These are phyloP conservation scores for Cercophora samala DNA, from an alignment of 495 filamentous ascomycete genomes.

Conservation along the genomic window DNA sequence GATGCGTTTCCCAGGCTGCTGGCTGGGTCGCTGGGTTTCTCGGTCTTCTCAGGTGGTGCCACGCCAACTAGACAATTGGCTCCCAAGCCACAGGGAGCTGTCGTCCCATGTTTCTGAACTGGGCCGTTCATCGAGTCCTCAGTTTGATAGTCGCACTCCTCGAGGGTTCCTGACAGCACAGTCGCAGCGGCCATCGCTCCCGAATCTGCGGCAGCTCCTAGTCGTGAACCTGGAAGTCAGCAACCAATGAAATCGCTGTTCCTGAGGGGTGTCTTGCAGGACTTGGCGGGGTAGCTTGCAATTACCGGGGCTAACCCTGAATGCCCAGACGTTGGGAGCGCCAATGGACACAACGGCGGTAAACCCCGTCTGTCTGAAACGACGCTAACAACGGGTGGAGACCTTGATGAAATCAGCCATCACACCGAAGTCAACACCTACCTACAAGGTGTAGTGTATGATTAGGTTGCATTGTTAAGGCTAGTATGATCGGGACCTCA, in stretches of 20 bases:
- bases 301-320: conserved; percentile 4
- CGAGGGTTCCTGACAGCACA: neutral
- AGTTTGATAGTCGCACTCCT: neutral
- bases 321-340: conserved; percentile 4
- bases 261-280: neutral
- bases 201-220: no score
- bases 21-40: conserved; percentile 6
- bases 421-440: no score
- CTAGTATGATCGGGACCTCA: neutral
- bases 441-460: no score
- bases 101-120: conserved; percentile 23
- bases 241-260: conserved; percentile 3
- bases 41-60: conserved; percentile 16
- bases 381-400: conserved; percentile 7
- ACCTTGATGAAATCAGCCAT: conserved; percentile 6
- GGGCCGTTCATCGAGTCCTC: conserved; percentile 8
- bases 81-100: conserved; percentile 5
- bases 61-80: conserved; percentile 19
- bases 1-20: neutral
- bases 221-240: neutral
- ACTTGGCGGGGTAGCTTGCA: conserved; percentile 10
- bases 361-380: conserved; percentile 5
- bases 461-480: neutral
- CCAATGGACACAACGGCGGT: conserved; percentile 4
- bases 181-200: no score